These are phyloP conservation scores for Miamiensis avidus DNA, from an alignment of 169 alveolate species.

Conservation along the genomic window DNA sequence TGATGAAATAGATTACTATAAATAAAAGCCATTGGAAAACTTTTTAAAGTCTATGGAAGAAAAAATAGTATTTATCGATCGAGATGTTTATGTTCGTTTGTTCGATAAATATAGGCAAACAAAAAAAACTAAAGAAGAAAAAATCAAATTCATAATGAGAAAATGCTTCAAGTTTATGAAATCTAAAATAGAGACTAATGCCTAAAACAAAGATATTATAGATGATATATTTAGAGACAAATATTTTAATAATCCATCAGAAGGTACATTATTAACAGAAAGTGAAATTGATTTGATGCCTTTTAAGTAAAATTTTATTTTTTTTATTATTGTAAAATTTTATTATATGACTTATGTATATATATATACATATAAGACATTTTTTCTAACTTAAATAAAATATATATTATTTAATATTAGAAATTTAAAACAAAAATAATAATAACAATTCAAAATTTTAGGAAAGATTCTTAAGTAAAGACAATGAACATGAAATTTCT, in stretches of 20 bases:
- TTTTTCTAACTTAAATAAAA: neutral
- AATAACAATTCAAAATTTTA: too few species aligned
- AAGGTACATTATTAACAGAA: neutral
- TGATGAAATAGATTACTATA: neutral
- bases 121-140: neutral
- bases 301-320: neutral
- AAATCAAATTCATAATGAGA: neutral
- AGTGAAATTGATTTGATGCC: neutral
- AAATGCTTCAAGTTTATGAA: neutral
- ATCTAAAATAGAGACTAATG: neutral
- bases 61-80: neutral
- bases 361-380: too few species aligned
- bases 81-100: neutral
- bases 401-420: too few species aligned
- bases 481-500: neutral
- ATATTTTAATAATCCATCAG: neutral
- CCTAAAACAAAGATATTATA: neutral
- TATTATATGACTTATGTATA: neutral
- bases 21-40: neutral
- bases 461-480: neutral
- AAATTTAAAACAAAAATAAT: too few species aligned
- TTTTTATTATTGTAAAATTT: too few species aligned
- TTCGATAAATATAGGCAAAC: neutral
- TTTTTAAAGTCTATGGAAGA: neutral
- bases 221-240: neutral